These are phyloP conservation scores for Fusarium pseudocircinatum DNA, from an alignment of 2,329 filamentous ascomycete genomes.

Conservation along the genomic window DNA sequence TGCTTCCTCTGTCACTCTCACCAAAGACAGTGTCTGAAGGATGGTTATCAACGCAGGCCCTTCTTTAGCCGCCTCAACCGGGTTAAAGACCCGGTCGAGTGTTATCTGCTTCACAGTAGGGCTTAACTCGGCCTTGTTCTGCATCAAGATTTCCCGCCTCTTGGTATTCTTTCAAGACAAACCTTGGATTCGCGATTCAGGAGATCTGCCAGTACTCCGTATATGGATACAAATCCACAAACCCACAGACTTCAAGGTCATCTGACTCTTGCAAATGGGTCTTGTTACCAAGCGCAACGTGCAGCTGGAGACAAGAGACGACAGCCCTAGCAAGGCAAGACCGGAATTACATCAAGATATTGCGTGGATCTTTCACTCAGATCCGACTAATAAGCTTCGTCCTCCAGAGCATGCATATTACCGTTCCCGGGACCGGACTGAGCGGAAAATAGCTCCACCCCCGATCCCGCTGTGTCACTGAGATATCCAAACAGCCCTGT, in stretches of 20 bases:
- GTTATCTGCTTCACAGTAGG: not conserved
- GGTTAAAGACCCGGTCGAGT: constrained; percentile 7
- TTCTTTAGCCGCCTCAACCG: constrained; percentile 7
- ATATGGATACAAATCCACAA: constrained; percentile 31
- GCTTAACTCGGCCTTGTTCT: not conserved
- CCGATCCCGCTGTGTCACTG: constrained; percentile 12
- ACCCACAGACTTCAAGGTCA: constrained; percentile 7
- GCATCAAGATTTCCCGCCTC: constrained; percentile 8
- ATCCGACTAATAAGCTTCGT: constrained; percentile 38
- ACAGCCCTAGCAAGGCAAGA: constrained; percentile 11
- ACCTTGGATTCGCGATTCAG: not conserved
- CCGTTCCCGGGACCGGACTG: constrained; percentile 39
- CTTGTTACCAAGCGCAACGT: not conserved
- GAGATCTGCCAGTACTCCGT: constrained; percentile 2
- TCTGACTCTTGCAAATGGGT: constrained; percentile 26
- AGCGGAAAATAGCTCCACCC: constrained; percentile 22
- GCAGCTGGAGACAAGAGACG: constrained; percentile 22
- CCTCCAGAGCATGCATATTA: constrained; percentile 33
- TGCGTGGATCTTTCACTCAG: constrained; percentile 19
- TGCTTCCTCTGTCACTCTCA: constrained; percentile 16
- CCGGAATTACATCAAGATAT: constrained; percentile 18
- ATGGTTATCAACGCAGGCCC: not conserved
- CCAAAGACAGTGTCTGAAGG: constrained; percentile 1
- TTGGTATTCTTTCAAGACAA: not conserved
- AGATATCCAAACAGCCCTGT: constrained; percentile 20